A percentile compares a stretch with the other conserved stretches of the same genome.
Conservation (phyloP, 768 basidiomycete species). For the Leccinum obscurum region DNA sequence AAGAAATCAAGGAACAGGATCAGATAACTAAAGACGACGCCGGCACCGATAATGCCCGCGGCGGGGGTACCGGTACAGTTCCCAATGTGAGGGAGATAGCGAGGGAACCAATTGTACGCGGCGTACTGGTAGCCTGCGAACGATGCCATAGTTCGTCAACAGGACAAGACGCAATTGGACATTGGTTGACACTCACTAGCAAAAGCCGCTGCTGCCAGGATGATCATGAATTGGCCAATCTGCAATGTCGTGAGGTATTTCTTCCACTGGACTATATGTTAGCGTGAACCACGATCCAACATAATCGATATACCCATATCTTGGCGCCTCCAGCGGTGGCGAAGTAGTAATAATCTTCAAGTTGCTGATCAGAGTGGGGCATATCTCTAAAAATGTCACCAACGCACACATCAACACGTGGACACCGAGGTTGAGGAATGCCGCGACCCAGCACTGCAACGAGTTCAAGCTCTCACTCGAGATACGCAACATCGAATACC, state of each 20-base stretch:
- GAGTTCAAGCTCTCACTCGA: neutral
- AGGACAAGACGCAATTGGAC: neutral
- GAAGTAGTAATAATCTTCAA: constrained; percentile 94
- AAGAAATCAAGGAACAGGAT: constrained; percentile 26
- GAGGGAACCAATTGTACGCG: constrained; percentile 22
- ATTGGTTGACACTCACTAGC: constrained; percentile 8
- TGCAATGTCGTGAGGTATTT: constrained; percentile 26
- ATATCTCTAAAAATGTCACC: neutral
- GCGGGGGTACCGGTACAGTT: constrained; percentile 17
- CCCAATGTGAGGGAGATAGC: constrained; percentile 18
- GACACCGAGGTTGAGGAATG: constrained; percentile 82
- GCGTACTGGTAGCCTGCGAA: constrained; percentile 19
- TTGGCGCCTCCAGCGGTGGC: constrained; percentile 71
- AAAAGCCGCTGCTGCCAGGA: constrained; percentile 11
- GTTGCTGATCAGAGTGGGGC: constrained; percentile 2
- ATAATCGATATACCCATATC: constrained; percentile 14
- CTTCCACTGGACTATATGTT: constrained; percentile 19
- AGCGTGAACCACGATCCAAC: neutral
- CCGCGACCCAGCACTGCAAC: constrained; percentile 86
- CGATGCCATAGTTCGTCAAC: neutral
- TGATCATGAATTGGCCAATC: constrained; percentile 23
- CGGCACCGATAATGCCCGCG: constrained; percentile 11
- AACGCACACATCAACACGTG: constrained; percentile 94
- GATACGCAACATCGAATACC: neutral
- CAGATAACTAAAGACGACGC: constrained; percentile 20